A percentile compares a stretch with the other conserved stretches of the same genome.
phyloP scores from a whole-genome alignment of 2,329 filamentous ascomycete genomes.

The Trichoderma atroviride region DNA sequence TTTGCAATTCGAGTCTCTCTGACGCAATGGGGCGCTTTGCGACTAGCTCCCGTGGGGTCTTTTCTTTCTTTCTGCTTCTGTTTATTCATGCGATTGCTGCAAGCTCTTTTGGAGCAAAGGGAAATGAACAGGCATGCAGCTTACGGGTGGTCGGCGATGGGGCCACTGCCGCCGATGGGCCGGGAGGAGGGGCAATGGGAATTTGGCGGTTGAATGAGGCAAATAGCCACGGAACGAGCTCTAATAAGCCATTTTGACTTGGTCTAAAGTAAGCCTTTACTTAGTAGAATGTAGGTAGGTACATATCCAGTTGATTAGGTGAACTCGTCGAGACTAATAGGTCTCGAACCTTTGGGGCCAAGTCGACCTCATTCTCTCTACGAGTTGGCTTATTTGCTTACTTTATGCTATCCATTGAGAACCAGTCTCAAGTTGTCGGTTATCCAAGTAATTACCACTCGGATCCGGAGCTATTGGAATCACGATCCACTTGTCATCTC shows the following conservation, averaged over 20 bases:
- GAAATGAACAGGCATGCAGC: not conserved
- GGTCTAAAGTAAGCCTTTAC: not conserved
- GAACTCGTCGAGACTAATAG: not conserved
- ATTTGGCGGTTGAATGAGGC: not conserved
- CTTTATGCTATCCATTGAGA: not conserved
- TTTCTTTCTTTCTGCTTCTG: not conserved
- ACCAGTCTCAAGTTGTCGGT: not conserved
- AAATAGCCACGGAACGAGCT: not conserved
- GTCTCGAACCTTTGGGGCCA: not conserved
- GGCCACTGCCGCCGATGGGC: slow-evolving; percentile 15
- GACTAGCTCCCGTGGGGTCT: slow-evolving; percentile 23
- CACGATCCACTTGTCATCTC: not conserved
- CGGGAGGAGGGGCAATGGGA: not conserved
- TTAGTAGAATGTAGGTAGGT: not conserved
- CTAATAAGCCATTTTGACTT: not conserved
- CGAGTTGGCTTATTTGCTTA: not conserved
- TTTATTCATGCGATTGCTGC: not conserved
- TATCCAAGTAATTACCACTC: not conserved
- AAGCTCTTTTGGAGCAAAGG: not conserved
- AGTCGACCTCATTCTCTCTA: not conserved
- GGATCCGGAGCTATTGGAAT: not conserved
- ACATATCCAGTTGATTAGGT: not conserved
- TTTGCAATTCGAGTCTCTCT: slow-evolving; percentile 36
- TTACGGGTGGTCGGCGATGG: slow-evolving; percentile 18
- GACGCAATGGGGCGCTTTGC: slow-evolving; percentile 35